Percentiles rank a stretch among this genome's conserved stretches.
Conservation (phyloP, 495 filamentous ascomycete species). For the Trichoderma parareesei region DNA sequence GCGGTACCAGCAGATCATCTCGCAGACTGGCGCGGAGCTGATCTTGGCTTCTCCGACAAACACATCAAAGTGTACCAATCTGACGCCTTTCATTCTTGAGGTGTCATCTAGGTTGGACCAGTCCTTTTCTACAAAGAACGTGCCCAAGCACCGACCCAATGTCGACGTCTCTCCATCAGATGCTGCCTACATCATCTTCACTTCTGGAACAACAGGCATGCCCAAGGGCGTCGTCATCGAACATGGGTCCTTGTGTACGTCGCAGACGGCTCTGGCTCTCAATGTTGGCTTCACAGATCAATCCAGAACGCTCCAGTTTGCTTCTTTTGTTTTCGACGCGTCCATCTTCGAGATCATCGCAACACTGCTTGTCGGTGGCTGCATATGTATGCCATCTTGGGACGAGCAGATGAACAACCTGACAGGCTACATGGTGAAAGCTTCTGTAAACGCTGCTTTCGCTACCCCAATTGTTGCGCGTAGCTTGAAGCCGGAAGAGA, state of each 20-base stretch:
- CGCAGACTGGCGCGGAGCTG: neutral
- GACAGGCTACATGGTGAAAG: constrained; percentile 31
- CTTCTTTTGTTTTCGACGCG: constrained; percentile 61
- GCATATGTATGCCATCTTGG: constrained; percentile 42
- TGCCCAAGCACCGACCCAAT: neutral
- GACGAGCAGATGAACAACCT: constrained; percentile 30
- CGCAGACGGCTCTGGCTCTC: constrained; percentile 26
- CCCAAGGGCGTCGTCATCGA: constrained; percentile 36
- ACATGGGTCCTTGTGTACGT: constrained; percentile 30
- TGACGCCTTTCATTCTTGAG: neutral
- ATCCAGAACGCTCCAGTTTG: constrained; percentile 52
- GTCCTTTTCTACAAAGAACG: neutral
- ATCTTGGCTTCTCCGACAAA: neutral
- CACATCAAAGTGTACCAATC: neutral
- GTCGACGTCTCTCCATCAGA: constrained; percentile 42
- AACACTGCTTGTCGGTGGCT: constrained; percentile 48
- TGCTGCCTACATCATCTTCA: constrained; percentile 43
- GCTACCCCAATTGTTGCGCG: constrained; percentile 49
- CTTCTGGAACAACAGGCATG: constrained; percentile 46
- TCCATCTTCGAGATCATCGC: constrained; percentile 59
- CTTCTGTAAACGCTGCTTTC: constrained; percentile 35
- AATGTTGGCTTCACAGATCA: constrained; percentile 31
- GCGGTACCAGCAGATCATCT: constrained; percentile 25
- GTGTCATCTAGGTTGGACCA: neutral
- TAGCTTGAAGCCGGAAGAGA: constrained; percentile 29